Conservation (phyloP, 23 red algal species). For the Gracilariopsis chorda region DNA sequence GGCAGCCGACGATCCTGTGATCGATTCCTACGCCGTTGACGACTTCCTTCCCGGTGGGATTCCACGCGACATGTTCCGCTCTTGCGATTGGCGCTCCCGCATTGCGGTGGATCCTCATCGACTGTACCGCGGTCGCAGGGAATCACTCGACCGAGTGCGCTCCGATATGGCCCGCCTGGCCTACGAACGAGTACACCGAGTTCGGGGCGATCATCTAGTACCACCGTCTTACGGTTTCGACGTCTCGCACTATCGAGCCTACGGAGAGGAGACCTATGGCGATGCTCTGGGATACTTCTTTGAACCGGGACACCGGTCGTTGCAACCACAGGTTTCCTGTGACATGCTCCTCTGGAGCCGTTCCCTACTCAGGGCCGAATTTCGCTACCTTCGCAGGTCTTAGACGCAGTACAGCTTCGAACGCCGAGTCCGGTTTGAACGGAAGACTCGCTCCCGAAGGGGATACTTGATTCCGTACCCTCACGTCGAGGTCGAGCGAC, state of each 20-base stretch:
- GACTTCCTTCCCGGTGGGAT: not conserved
- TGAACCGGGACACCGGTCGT: too few relatives aligned
- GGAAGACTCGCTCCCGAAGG: not conserved
- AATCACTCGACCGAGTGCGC: not conserved
- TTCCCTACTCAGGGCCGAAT: not conserved
- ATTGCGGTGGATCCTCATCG: not conserved
- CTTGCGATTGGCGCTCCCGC: not conserved
- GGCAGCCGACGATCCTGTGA: not conserved
- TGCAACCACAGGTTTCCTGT: too few relatives aligned
- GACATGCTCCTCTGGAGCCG: too few relatives aligned
- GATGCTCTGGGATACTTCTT: too few relatives aligned
- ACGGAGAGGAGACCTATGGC: too few relatives aligned
- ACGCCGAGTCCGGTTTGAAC: not conserved
- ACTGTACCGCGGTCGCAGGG: not conserved
- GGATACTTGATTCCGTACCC: too few relatives aligned
- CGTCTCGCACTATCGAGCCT: not conserved
- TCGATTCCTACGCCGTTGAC: not conserved
- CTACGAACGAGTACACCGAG: not conserved
- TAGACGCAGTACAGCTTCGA: not conserved
- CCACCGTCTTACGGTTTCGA: not conserved
- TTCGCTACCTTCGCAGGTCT: not conserved
- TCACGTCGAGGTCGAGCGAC: too few relatives aligned
- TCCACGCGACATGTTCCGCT: not conserved
- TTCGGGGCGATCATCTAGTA: not conserved
- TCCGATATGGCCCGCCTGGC: not conserved